These are phyloP conservation scores for Scedosporium boydii DNA, from an alignment of 2,329 filamentous ascomycete genomes.

Conservation along the genomic window DNA sequence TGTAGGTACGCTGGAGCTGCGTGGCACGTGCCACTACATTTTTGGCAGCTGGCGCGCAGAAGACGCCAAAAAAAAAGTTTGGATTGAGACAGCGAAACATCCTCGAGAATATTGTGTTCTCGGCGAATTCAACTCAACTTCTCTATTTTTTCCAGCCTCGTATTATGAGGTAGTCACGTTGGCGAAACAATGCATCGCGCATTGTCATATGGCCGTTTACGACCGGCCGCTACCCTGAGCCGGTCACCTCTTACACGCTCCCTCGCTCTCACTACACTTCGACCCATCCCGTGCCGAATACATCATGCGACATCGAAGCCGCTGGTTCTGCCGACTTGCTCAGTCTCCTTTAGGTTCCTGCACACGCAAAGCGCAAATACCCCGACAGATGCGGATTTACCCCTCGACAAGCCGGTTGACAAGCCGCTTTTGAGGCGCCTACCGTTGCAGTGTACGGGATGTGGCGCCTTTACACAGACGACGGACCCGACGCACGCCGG, in stretches of 20 bases:
- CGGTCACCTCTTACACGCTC: background rate
- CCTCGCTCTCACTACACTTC: background rate
- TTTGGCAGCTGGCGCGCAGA: too few species aligned
- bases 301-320: background rate
- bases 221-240: conserved; percentile 7
- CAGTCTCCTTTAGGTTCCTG: background rate
- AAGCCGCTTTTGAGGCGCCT: conserved; percentile 20
- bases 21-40: background rate
- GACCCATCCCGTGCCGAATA: background rate
- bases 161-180: conserved; percentile 3
- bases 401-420: background rate
- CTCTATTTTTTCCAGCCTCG: background rate
- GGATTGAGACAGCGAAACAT: background rate
- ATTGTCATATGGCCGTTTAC: conserved; percentile 31
- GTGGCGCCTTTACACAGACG: conserved; percentile 55
- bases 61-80: background rate
- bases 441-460: conserved; percentile 52
- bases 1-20: background rate
- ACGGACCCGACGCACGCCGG: conserved; percentile 39
- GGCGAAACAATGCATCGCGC: conserved; percentile 31
- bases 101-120: too few species aligned
- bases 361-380: background rate
- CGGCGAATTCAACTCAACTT: background rate
- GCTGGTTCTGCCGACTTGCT: background rate
- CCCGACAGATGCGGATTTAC: background rate